These are phyloP conservation scores for Daldinia eschscholtzii DNA, from an alignment of 2,329 filamentous ascomycete species.

Conservation along the genomic window DNA sequence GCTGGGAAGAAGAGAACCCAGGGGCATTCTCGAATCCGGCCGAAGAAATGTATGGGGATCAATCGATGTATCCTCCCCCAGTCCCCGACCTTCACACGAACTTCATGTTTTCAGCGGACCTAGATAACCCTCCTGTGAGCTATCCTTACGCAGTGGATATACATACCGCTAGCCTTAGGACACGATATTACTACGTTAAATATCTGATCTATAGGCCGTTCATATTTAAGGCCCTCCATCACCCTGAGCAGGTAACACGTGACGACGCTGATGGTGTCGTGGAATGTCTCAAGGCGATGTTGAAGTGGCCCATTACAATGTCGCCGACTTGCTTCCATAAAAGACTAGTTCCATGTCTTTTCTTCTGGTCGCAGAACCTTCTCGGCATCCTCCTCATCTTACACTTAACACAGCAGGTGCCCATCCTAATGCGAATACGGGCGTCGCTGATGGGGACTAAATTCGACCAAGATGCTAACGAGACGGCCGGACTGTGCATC, in stretches of 20 bases:
- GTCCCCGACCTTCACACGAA: slow-evolving; percentile 47
- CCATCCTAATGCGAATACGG: slow-evolving; percentile 64
- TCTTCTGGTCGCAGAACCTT: slow-evolving; percentile 73
- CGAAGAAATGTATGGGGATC: slow-evolving; percentile 41
- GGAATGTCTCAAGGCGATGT: slow-evolving; percentile 67
- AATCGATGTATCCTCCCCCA: slow-evolving; percentile 44
- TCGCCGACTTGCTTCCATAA: slow-evolving; percentile 69
- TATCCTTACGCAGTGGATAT: slow-evolving; percentile 68
- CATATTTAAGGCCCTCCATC: slow-evolving; percentile 70
- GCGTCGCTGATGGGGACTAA: slow-evolving; percentile 60
- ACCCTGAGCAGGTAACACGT: slow-evolving; percentile 64
- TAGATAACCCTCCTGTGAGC: slow-evolving; percentile 58
- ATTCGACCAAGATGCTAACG: slow-evolving; percentile 64
- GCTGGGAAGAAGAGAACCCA: slow-evolving; percentile 68
- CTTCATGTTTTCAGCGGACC: slow-evolving; percentile 62
- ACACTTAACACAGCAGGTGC: slow-evolving; percentile 65
- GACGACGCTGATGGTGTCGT: slow-evolving; percentile 69
- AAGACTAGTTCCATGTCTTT: slow-evolving; percentile 68
- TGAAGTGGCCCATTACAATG: slow-evolving; percentile 71
- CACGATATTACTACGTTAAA: slow-evolving; percentile 70
- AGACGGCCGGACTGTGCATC: slow-evolving; percentile 65
- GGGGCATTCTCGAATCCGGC: slow-evolving; percentile 56
- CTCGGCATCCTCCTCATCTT: slow-evolving; percentile 69
- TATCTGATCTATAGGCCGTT: slow-evolving; percentile 70
- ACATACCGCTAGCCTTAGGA: slow-evolving; percentile 68